phyloP scores from a whole-genome alignment of 352 stramenopile genomes.

The Pythium volutum region DNA sequence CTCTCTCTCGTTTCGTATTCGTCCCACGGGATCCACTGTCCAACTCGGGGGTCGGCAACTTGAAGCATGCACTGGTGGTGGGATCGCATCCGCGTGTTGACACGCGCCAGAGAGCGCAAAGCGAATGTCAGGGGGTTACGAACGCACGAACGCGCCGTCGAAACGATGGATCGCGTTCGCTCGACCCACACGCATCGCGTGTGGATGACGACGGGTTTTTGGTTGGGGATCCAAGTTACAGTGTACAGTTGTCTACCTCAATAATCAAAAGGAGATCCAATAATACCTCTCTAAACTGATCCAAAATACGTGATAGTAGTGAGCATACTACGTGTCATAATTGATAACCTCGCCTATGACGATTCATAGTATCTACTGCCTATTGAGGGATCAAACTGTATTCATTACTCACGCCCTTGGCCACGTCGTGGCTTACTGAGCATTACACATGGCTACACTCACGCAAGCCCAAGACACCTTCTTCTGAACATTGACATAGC shows the following conservation, averaged over 20 bases:
- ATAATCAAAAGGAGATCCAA: too few relatives aligned
- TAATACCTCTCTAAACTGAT: too few relatives aligned
- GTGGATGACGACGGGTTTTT: too few relatives aligned
- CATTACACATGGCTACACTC: constrained; percentile 22
- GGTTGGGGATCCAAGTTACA: too few relatives aligned
- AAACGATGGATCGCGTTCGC: not conserved
- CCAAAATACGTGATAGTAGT: too few relatives aligned
- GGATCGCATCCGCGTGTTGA: constrained; percentile 1
- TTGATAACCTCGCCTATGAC: too few relatives aligned
- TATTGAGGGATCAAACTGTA: too few relatives aligned
- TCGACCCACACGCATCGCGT: not conserved
- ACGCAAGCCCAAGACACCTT: not conserved
- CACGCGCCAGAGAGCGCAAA: not conserved
- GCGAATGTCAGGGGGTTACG: too few relatives aligned
- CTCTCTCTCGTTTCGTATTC: too few relatives aligned
- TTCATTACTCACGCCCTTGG: not conserved
- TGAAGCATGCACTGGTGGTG: not conserved
- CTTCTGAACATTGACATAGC: not conserved
- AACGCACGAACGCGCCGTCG: not conserved
- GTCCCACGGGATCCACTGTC: not conserved
- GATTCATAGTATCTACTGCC: too few relatives aligned
- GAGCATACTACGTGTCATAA: too few relatives aligned
- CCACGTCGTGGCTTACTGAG: constrained; percentile 20
- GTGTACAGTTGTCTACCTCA: too few relatives aligned
- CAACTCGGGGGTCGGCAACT: not conserved